These are phyloP conservation scores for Lachancea cidri DNA, from an alignment of 805 yeast genomes.

Conservation along the genomic window DNA sequence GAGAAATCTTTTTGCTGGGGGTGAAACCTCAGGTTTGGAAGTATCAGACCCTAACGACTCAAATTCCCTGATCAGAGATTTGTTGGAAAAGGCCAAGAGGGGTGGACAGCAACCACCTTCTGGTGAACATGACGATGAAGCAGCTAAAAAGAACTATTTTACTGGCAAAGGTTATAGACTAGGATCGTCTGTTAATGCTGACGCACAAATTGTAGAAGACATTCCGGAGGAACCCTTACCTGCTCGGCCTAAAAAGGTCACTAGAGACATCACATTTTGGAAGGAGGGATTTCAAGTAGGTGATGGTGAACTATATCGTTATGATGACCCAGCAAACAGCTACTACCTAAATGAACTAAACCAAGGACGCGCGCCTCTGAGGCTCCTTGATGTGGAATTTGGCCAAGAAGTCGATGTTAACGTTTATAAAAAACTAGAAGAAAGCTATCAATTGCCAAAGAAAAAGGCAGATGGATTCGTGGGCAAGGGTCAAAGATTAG, in stretches of 20 bases:
- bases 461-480: slow-evolving; percentile 57
- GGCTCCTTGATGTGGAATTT: slow-evolving; percentile 71
- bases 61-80: slow-evolving; percentile 45
- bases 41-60: slow-evolving; percentile 65
- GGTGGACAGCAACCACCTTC: slow-evolving; percentile 46
- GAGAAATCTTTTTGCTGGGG: slow-evolving; percentile 60
- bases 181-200: slow-evolving; percentile 33
- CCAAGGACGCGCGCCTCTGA: slow-evolving; percentile 86
- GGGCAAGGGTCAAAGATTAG: slow-evolving; percentile 82
- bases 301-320: slow-evolving; percentile 78
- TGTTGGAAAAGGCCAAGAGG: slow-evolving; percentile 63
- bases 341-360: slow-evolving; percentile 73
- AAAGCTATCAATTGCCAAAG: slow-evolving; percentile 72
- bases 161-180: slow-evolving; percentile 39
- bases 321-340: slow-evolving; percentile 89
- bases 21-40: slow-evolving; percentile 69
- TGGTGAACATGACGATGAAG: slow-evolving; percentile 30
- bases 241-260: slow-evolving; percentile 45
- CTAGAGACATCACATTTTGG: slow-evolving; percentile 90
- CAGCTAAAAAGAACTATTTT: slow-evolving; percentile 36
- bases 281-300: slow-evolving; percentile 94
- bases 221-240: slow-evolving; percentile 31
- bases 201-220: slow-evolving; percentile 33
- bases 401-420: slow-evolving; percentile 93
- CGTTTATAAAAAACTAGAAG: slow-evolving; percentile 75